These are phyloP conservation scores for Physaria fendleri DNA, from an alignment of 345 rosid genomes.

Conservation along the genomic window DNA sequence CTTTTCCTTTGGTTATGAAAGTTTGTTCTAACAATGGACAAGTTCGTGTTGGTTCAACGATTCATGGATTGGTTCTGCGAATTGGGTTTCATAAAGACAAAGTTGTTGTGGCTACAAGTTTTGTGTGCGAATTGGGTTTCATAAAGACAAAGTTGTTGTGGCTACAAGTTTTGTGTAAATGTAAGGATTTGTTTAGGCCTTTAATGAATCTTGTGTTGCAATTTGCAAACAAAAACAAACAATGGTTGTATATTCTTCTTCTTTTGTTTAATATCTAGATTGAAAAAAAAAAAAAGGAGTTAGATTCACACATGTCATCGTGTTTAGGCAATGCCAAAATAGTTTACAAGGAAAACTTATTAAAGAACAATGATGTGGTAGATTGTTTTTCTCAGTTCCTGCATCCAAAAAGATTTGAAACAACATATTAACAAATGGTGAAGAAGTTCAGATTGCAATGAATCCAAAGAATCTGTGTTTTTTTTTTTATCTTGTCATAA, in stretches of 20 bases:
- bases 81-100: slow-evolving; percentile 40
- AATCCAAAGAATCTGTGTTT: not conserved
- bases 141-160: no score
- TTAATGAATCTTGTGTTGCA: no score
- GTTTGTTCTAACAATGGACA: slow-evolving; percentile 40
- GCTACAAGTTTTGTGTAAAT: no score
- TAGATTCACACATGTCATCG: not conserved
- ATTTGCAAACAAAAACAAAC: no score
- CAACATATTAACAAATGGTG: not conserved
- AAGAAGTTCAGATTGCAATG: not conserved
- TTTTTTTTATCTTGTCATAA: not conserved
- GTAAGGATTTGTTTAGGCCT: no score
- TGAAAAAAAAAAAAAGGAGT: no score
- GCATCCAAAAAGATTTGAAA: not conserved
- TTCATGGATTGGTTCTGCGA: slow-evolving; percentile 49
- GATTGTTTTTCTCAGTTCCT: slow-evolving; percentile 30
- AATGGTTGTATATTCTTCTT: no score
- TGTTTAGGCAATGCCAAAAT: not conserved
- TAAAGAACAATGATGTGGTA: slow-evolving; percentile 29
- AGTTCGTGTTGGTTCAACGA: slow-evolving; percentile 35
- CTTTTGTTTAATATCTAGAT: no score
- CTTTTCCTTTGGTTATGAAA: slow-evolving; percentile 49
- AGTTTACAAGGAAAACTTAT: slow-evolving; percentile 34
- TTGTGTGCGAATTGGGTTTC: slow-evolving; percentile 38
- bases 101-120: no score